Evolutionary conservation across 768 basidiomycete genomes (phyloP), one percentile per base, ranked within the genome.

Genomic region (Gelatoporia subvermispora): DNA sequence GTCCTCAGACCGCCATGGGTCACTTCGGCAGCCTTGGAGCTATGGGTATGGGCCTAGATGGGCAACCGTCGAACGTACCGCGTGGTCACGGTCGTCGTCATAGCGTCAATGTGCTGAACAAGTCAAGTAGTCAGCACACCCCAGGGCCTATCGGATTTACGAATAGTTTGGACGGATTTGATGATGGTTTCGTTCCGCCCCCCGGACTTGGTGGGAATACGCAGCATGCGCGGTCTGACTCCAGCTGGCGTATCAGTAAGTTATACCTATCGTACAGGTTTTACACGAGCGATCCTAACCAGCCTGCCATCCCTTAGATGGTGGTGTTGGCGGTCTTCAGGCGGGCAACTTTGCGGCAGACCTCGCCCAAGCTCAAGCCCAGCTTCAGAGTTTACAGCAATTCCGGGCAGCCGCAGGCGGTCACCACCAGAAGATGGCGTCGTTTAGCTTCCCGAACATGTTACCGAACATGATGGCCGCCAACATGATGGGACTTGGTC

Each of bases 381-480:
- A 99, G 64, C 73, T 99, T 11, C 89, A 93, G 61, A 95, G 94
- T 57, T 73, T 99, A 46, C 93, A 95, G 60, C 93, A 96, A 59
- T 99, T 98, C 77, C 87, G 94, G 59, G 93, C 93, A 24, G 93
- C 93, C 4, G 85, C 90, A 17, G 91, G 90, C 39, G 93, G 92
- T 9, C 93, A 95, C 59, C 93, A 95, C 65, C 85, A 91, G 65
- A 95, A 95, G 74, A 93, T 96, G 91, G 81, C 89, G 8, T 97
- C 94, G 3, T 97, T 96, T 72, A 92, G 89, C 64, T 93, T 97
- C 74, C 94, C 94, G 4, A 96, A 96, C 65, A 96, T 96, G 92
- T 74, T 96, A 13, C 94, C 93, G 4, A 94, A 94, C 61, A 87
- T 95, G 81, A 89, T 93, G 87, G 93, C 92, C 2, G 93, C 92